Evolutionary conservation across 2,329 filamentous ascomycete species (phyloP), one percentile per base, ranked within the genome.

Genomic region (Penicillium fuscoglaucum): DNA sequence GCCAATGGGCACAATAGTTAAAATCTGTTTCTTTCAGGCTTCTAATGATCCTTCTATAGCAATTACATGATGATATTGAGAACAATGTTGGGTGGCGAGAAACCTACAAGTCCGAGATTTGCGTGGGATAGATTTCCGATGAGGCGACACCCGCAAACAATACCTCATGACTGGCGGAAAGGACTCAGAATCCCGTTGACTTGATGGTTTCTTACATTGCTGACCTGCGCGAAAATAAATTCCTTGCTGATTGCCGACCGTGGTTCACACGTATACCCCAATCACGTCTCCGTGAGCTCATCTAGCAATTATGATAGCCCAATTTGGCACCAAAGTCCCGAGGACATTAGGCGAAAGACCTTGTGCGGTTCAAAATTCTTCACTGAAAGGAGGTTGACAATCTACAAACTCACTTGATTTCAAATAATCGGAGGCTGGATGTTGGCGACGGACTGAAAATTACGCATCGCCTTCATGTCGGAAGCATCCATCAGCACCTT

Each of bases 251-350:
- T 43, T 21, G 4, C 40, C 28, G 33, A 55, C 56, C 52, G 19
- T 51, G 52, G 52, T n/a, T 58, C 49, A 33, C 13, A 13, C 8
- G 21, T 12, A 40, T 35, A 40, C 46, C 45, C 31, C 45, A 41
- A 41, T 40, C 45, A 58, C 52, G 52, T 55, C 45, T 39, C 39
- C 9, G 56, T 58, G 52, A 58, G 52, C 52, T 58, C 56, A 58
- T 55, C n/a, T 19, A n/a, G 39, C 39, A 13, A 44, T n/a, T 21
- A 17, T 41, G 52, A 31, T 43, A 35, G 15, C 28, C 13, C 44
- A 41, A 21, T 33, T 49, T 13, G 35, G 33, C 26, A 17, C 19
- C 35, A 10, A 31, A 26, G 12, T 37, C 21, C 19, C 12, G 40
- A 33, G 17, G 9, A 9, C 3, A 29, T n/a, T 13, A 45, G 29